Evolutionary conservation across 164 flowering plant genomes (phyloP).

Genomic region (Brasenia schreberi): DNA sequence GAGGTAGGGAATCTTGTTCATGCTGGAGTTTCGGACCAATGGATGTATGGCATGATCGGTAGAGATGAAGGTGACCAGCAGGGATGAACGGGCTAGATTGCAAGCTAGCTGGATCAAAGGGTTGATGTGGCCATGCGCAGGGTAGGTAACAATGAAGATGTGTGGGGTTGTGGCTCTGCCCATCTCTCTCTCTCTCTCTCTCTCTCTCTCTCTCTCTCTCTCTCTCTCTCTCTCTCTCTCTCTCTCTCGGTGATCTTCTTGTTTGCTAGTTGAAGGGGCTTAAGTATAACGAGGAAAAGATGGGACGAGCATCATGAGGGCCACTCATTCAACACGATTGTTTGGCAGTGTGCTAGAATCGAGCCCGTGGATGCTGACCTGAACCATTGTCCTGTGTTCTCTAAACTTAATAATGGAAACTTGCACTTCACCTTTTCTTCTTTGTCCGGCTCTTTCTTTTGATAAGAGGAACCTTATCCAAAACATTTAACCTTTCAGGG

Average conservation of each 20-base stretch:
- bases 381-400: background rate
- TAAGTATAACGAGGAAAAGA: background rate
- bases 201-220: too few relatives aligned
- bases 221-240: too few relatives aligned
- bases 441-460: too few relatives aligned
- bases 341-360: background rate
- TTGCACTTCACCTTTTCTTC: too few relatives aligned
- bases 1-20: background rate
- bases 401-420: too few relatives aligned
- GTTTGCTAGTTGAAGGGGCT: background rate
- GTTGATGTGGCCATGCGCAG: conserved; percentile 41
- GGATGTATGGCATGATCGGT: background rate
- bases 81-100: conserved; percentile 12
- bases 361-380: background rate
- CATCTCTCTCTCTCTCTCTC: too few relatives aligned
- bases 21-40: background rate
- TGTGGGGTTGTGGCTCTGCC: conserved; percentile 4
- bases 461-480: too few relatives aligned
- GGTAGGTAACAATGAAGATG: conserved; percentile 26
- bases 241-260: background rate
- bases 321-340: background rate
- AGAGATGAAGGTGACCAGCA: background rate
- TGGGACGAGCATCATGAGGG: background rate
- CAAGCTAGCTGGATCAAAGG: conserved; percentile 42
- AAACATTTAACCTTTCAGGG: too few relatives aligned